Percentiles rank a stretch among this genome's conserved stretches.
Evolutionary conservation across 306 rosid genomes (phyloP).

Genomic region (Cucurbita ficifolia): DNA sequence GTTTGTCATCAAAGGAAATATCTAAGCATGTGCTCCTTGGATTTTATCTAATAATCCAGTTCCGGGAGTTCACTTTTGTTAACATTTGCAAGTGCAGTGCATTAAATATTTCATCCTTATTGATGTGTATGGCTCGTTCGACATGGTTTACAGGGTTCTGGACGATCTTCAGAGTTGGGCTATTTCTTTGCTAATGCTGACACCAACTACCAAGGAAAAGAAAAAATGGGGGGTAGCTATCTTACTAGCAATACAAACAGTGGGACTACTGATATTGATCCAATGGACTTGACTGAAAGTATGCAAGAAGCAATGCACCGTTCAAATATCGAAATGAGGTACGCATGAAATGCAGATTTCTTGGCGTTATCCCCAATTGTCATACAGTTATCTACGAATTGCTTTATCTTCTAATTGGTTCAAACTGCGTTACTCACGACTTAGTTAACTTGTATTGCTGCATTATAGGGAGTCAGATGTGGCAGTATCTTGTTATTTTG

Average conservation of each 20-base stretch:
- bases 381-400: neutral
- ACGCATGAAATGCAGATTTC: constrained; percentile 1
- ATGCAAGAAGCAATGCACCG: constrained; percentile 99
- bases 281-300: constrained; percentile 94
- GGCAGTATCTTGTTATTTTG: neutral
- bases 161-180: constrained; percentile 70
- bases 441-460: neutral
- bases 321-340: constrained; percentile 93
- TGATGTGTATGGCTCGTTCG: constrained; percentile 10
- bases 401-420: neutral
- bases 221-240: constrained; percentile 40
- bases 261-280: constrained; percentile 41
- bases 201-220: constrained; percentile 51
- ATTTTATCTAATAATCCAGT: neutral
- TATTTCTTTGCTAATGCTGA: constrained; percentile 79
- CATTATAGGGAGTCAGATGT: neutral
- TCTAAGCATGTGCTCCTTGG: neutral
- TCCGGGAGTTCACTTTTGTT: neutral
- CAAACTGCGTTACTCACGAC: neutral
- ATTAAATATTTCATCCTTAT: neutral
- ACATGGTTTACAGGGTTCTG: constrained; percentile 54
- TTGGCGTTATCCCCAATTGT: neutral
- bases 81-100: neutral
- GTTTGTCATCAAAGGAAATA: neutral
- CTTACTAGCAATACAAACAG: constrained; percentile 23